Base-by-base conservation (phyloP, 768 basidiomycete species). In the Lactarius trivialis region DNA sequence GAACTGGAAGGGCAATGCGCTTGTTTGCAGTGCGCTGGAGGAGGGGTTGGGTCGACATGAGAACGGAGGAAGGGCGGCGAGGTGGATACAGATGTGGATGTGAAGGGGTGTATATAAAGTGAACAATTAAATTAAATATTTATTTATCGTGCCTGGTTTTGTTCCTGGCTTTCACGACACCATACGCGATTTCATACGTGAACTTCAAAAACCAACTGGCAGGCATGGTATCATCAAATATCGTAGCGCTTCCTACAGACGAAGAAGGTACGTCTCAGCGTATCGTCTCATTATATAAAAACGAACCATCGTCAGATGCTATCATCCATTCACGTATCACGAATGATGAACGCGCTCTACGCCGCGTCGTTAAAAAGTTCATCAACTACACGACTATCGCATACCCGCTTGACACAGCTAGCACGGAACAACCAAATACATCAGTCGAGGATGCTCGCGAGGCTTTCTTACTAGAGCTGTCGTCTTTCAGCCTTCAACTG, bases 31-130 rank as follows among this genome's bases (percentile, higher is more conserved):
- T 96, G 64, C 97, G 86, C 74, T 98, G 96, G 26, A 99, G 88
- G 56, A 98, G 84, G 30, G 97, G 97, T 73, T 98, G 97, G 50
- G 93, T 97, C 19, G 97, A 98, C 97, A 98, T 99, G 68, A 61
- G 26, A 41, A 32, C 21, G 19, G 36, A 39, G 54, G 37, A 48
- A 48, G 45, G 45, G 45, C 24, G 45, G 45, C 12, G 37, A 30
- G 37, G 11, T 48, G 45, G 45, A 14, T 48, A 24, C n/a, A 53
- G 34, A 56, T 33, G 60, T 30, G 54, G 45, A 43, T 33, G 33
- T 30, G 28, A 49, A 33, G 39, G 26, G 21, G 45, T 9, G 37
- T 55, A 41, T 26, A 30, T 48, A 43, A 41, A 14, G 11, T 50
- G 15, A 34, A 7, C 45, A 26, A 19, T 19, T 17, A 19, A 51